Conservation (phyloP, 2,329 filamentous ascomycete genomes). For the Penicillium sumatraense region DNA sequence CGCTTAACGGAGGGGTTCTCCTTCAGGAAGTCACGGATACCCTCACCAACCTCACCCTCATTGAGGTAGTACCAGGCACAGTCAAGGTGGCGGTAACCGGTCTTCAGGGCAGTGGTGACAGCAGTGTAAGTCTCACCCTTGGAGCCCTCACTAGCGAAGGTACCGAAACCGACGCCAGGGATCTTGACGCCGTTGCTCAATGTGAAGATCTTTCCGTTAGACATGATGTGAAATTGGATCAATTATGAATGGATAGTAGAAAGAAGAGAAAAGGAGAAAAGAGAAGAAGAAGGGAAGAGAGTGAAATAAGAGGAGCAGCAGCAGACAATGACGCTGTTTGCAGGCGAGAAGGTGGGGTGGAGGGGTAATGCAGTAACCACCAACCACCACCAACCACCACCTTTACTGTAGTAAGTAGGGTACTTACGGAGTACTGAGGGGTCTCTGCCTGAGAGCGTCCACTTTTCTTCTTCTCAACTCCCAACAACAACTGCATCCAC, state of each 20-base stretch:
- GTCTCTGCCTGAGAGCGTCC: no score
- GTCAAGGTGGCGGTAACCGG: conserved; percentile 60
- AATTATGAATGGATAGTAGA: conserved; percentile 1
- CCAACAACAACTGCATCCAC: background rate
- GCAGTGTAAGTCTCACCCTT: conserved; percentile 63
- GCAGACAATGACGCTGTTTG: conserved; percentile 25
- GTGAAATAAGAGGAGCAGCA: conserved; percentile 11
- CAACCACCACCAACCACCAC: no score
- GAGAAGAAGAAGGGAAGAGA: conserved; percentile 1
- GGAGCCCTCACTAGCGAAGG: conserved; percentile 68
- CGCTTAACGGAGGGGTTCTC: conserved; percentile 53
- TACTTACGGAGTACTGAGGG: background rate
- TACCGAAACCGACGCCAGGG: conserved; percentile 68
- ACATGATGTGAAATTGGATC: conserved; percentile 52
- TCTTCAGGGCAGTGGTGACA: conserved; percentile 54
- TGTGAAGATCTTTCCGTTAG: conserved; percentile 56
- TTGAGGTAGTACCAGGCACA: conserved; percentile 62
- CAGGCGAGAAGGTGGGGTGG: conserved; percentile 13
- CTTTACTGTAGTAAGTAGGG: background rate
- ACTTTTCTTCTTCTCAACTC: conserved; percentile 14
- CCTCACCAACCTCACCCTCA: conserved; percentile 59
- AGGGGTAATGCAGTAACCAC: conserved; percentile 11
- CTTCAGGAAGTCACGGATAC: conserved; percentile 60
- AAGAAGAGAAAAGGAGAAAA: background rate
- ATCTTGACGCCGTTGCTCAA: conserved; percentile 65